A percentile compares a stretch with the other conserved stretches of the same genome.
These are phyloP conservation scores for Leucoagaricus sp. DNA, from an alignment of 1,284 basidiomycete species.

Conservation along the genomic window DNA sequence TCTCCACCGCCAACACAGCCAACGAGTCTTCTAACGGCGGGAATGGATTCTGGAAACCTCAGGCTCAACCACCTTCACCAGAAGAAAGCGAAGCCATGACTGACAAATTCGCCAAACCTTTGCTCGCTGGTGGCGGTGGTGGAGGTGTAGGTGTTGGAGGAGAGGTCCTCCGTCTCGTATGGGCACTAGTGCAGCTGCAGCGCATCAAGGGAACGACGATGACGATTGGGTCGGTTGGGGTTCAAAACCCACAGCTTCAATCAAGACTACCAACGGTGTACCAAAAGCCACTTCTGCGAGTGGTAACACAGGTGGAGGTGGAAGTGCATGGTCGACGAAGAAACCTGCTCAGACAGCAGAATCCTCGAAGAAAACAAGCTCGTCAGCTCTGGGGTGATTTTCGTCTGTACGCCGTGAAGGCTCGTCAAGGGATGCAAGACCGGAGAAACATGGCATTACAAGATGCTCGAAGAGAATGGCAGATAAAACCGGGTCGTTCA, in stretches of 20 bases:
- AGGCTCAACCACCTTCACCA: constrained; percentile 8
- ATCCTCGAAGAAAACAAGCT: constrained; percentile 23
- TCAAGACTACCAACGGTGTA: background rate
- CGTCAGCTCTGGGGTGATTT: constrained; percentile 42
- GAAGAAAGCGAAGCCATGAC: constrained; percentile 8
- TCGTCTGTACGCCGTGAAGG: constrained; percentile 31
- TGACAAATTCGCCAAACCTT: constrained; percentile 2
- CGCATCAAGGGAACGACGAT: background rate
- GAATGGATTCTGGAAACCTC: constrained; percentile 8
- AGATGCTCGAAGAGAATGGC: constrained; percentile 28
- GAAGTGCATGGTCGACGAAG: constrained; percentile 10
- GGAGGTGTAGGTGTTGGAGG: background rate
- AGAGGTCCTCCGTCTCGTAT: background rate
- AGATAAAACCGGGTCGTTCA: constrained; percentile 18
- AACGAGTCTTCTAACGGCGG: background rate
- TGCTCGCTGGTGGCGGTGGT: background rate
- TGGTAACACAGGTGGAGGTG: background rate
- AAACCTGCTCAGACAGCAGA: background rate
- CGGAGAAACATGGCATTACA: constrained; percentile 21
- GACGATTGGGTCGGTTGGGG: constrained; percentile 3
- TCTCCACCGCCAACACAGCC: background rate
- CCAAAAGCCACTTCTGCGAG: background rate
- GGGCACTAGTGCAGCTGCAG: background rate
- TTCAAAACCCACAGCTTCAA: background rate
- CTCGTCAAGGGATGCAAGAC: constrained; percentile 26